Evolutionary conservation across 345 rosid species (phyloP), one percentile per base, ranked within the genome.

Genomic region (Cardiospermum halicacabum): DNA sequence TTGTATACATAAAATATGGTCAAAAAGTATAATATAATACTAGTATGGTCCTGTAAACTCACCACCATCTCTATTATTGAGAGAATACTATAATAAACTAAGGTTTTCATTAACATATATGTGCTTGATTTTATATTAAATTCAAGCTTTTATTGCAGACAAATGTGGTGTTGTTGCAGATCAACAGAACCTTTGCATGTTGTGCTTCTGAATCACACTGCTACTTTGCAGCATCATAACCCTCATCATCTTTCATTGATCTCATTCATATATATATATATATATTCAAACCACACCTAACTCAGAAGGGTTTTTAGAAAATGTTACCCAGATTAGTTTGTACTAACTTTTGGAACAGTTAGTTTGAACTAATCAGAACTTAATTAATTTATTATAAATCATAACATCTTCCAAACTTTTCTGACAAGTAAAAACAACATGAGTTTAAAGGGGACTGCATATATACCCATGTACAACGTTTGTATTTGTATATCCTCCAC

Each of bases 101-200:
- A 54, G 69, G n/a, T n/a, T n/a, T n/a, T n/a, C 32, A 65, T 74
- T 32, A 68, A 63, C 50, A 66, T n/a, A n/a, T 47, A 59, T 54
- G 75, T 42, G 64, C 66, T 71, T 24, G 13, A 69, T 27, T 51
- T 71, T 74, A 34, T n/a, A n/a, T 65, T 45, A 65, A 68, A 64
- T 42, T 76, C 37, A 12, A 66, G 55, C 40, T 62, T 62, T 62
- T 49, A 59, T 61, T 62, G 73, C 79, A 74, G 66, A 42, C 60
- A 77, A 69, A 65, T 19, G 56, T 68, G 74, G 71, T 69, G 78
- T 64, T 65, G 62, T 49, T 56, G 76, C 70, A 55, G 68, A 61
- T 43, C 50, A 60, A 70, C 51, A 60, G 39, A 53, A 24, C 57
- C 36, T 50, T 66, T 72, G n/a, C 58, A 54, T 66, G 0, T 64